Conservation (phyloP, 2,329 filamentous ascomycete species). For the Leptographium lundbergii region DNA sequence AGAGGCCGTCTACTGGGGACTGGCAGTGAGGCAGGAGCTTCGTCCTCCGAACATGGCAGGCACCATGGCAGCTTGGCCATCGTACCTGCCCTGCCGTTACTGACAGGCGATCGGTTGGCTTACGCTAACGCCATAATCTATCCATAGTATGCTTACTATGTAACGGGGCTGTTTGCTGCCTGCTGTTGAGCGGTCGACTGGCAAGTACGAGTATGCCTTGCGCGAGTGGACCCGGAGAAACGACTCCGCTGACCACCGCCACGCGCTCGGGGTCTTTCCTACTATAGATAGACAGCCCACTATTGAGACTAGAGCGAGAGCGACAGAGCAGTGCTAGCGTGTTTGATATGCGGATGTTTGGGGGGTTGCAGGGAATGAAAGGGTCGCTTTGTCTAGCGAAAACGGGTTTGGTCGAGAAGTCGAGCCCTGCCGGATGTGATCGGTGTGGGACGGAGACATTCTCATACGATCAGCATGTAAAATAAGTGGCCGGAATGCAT, state of each 20-base stretch:
- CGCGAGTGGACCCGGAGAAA: not conserved
- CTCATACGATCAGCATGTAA: not conserved
- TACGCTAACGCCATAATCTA: not conserved
- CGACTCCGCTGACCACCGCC: not conserved
- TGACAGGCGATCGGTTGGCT: not conserved
- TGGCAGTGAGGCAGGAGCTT: too few species aligned
- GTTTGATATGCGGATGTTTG: not conserved
- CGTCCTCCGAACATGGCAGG: not conserved
- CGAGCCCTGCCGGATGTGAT: not conserved
- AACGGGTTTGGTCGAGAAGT: not conserved
- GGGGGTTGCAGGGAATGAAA: not conserved
- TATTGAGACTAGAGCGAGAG: not conserved
- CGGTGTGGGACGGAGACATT: not conserved
- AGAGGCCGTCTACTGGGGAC: too few species aligned
- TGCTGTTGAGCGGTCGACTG: not conserved
- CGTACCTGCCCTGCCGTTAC: not conserved
- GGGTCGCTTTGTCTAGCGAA: not conserved
- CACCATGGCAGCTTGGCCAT: not conserved
- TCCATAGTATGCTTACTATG: too few species aligned
- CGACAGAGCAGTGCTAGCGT: not conserved
- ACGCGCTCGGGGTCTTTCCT: not conserved
- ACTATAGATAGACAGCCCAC: not conserved
- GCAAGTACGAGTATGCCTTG: not conserved
- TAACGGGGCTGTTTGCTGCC: not conserved
- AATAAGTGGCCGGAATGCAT: not conserved